Percentiles rank a stretch among this genome's conserved stretches.
Conservation (phyloP, 306 rosid species). For the Rosa multiflora region DNA sequence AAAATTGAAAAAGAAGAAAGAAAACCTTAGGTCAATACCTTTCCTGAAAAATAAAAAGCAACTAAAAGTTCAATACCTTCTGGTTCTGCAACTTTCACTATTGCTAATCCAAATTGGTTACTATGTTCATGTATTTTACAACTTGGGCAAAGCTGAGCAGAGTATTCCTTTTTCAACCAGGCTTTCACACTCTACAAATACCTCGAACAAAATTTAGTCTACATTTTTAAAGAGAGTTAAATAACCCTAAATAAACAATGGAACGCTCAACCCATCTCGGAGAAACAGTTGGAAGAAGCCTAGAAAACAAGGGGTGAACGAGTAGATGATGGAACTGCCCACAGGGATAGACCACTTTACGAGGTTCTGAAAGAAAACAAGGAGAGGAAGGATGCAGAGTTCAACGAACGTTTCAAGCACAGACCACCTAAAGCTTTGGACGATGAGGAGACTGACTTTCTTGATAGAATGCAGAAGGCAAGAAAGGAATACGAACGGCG, state of each 20-base stretch:
- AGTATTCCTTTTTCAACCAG: background rate
- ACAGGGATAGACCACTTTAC: constrained; percentile 76
- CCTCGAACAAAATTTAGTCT: background rate
- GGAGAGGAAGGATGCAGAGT: constrained; percentile 77
- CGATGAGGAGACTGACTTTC: constrained; percentile 88
- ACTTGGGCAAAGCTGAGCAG: background rate
- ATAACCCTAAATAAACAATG: background rate
- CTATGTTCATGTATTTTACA: background rate
- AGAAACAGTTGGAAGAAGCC: constrained; percentile 55
- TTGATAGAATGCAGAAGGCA: constrained; percentile 27
- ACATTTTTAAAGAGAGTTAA: too few relatives aligned
- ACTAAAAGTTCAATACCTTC: too few relatives aligned
- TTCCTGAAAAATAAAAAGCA: too few relatives aligned
- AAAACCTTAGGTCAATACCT: too few relatives aligned
- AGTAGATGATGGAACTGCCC: constrained; percentile 87
- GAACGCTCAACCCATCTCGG: background rate
- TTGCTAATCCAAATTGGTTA: too few relatives aligned
- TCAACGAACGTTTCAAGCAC: constrained; percentile 90
- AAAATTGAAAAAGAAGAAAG: too few relatives aligned
- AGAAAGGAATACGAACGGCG: constrained; percentile 26
- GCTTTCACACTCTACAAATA: background rate
- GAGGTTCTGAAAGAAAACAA: constrained; percentile 86
- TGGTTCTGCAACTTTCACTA: too few relatives aligned
- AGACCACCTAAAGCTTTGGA: constrained; percentile 97
- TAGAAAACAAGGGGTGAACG: constrained; percentile 78